Evolutionary conservation across 768 basidiomycete genomes (phyloP).

Genomic region (Mycena rebaudengoi): DNA sequence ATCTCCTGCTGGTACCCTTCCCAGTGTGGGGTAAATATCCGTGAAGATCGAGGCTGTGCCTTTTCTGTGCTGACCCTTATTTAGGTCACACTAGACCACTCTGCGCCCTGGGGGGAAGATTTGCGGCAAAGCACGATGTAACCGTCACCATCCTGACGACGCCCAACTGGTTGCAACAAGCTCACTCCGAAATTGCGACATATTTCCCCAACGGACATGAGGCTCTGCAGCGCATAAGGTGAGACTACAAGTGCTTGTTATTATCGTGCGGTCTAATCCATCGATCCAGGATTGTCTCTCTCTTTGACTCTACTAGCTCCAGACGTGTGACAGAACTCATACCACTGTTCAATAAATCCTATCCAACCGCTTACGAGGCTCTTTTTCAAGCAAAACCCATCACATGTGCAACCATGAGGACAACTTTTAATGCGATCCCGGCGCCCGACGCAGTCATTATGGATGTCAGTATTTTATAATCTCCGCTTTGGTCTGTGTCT

Average conservation of each 20-base stretch:
- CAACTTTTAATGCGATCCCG: constrained; percentile 12
- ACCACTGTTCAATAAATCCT: background rate
- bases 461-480: too few relatives aligned
- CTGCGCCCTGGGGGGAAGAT: background rate
- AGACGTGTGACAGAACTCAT: background rate
- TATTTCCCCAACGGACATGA: background rate
- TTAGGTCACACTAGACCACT: too few relatives aligned
- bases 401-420: constrained; percentile 20
- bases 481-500: background rate
- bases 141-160: background rate
- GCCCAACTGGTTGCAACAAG: background rate
- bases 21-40: too few relatives aligned
- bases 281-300: background rate
- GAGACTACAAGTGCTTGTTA: background rate
- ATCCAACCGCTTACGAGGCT: background rate
- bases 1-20: too few relatives aligned
- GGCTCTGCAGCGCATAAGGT: background rate
- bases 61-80: too few relatives aligned
- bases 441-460: constrained; percentile 14
- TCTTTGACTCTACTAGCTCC: constrained; percentile 9
- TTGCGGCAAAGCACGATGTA: background rate
- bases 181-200: background rate
- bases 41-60: too few relatives aligned
- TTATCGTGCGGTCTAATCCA: constrained; percentile 1
- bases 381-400: constrained; percentile 1